Base-by-base conservation (phyloP, 2,329 filamentous ascomycete species). In the Sporothrix pallida region DNA sequence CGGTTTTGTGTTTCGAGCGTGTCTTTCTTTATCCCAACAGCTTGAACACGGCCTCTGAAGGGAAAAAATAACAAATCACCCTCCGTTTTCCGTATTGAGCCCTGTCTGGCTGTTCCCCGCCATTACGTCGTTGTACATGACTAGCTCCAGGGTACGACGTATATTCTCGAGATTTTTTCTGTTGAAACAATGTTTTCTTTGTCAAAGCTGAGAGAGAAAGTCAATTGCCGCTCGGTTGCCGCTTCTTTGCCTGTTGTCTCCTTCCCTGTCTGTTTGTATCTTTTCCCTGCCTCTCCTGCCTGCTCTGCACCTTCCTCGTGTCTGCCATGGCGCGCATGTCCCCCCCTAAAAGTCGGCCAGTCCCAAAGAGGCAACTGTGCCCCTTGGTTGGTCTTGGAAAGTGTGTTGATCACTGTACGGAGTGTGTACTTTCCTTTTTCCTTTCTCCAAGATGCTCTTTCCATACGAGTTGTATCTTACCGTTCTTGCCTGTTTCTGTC, bases 41-140 rank as follows among this genome's bases (percentile, higher is more conserved):
- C 26, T 37, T 37, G 13, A 52, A n/a, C 48, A 6, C 48, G 31
- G n/a, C n/a, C n/a, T n/a, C n/a, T n/a, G n/a, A n/a, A n/a, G n/a
- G n/a, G n/a, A n/a, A n/a, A n/a, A n/a, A n/a, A n/a, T n/a, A n/a
- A n/a, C n/a, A n/a, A 13, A 42, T n/a, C 23, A 3, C 10, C 12
- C 23, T 65, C n/a, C 23, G 20, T 26, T 42, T 48, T 20, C n/a
- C 62, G 62, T 31, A 20, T 63, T 37, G 31, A 23, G 56, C 58
- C 58, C 17, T 62, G 31, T 37, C 31, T 37, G 15, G 23, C 4
- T 23, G 15, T 70, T 54, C 58, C 60, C 70, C 70, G 60, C 70
- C 58, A 72, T 72, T 72, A 72, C 70, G 70, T 72, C 70, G 70
- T 72, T 65, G 48, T 72, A 56, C 58, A 72, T 52, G 17, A 72